Evolutionary conservation across 2,329 filamentous ascomycete genomes (phyloP), one percentile per base, ranked within the genome.

Genomic region (Bimuria novae-zelandiae): DNA sequence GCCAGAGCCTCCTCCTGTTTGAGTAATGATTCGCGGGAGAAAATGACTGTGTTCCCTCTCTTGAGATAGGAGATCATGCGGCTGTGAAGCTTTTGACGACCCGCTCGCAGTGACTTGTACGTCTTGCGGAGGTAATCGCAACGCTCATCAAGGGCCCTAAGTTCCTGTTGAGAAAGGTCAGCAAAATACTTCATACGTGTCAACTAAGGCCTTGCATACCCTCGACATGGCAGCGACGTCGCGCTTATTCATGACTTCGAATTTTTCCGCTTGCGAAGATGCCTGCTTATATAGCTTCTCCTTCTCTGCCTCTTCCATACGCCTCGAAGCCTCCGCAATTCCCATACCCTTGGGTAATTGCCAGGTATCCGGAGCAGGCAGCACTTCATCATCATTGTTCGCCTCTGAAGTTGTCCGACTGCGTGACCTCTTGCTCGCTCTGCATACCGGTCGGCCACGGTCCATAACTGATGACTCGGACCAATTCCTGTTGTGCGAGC

Each of bases 1-100:
- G 86, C 84, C 10, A 93, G 79, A 1, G 88, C 88, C 72, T 92
- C 89, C 71, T 92, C 89, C 69, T 92, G 89, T 75, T 88, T 89
- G 36, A 92, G 79, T 70, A 93, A 84, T 17, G 85, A 86, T 56
- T 92, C 88, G 57, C 86, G 82, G 59, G 85, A 90, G 70, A 92
- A 90, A 59, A 84, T 87, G 51, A 87, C 84, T 4, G 84, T 82
- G 27, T 88, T 84, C 7, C 88, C 85, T 16, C 86, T 88, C 45
- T 88, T 86, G 8, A 92, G 81, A 64, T 90, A 90, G 49, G 87
- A 85, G 73, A 90, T 89, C 75, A 92, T 90, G 39, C 89, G 84
- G 7, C 83, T 82, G 66, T 92, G 89, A 3, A 92, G 81, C 67
- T 89, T 90, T 60, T 89, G 87, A 23, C 89, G 86, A 1, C 88